A percentile compares a stretch with the other conserved stretches of the same genome.
Conservation (phyloP, 1,284 basidiomycete genomes). For the Chondrostereum purpureum region DNA sequence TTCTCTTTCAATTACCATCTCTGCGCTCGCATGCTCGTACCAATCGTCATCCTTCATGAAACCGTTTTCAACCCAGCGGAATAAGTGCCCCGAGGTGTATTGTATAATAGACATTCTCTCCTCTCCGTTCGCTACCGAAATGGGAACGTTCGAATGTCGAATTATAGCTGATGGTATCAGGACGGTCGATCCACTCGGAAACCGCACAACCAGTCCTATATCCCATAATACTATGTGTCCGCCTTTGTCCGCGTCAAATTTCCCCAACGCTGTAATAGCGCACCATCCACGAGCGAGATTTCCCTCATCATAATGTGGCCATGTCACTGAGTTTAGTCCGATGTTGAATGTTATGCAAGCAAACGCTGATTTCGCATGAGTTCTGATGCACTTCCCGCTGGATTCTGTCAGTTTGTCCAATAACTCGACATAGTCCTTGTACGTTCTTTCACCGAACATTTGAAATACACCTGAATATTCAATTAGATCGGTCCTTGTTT, state of each 20-base stretch:
- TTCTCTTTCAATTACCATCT: too few species aligned
- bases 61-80: slow-evolving; percentile 10
- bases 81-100: slow-evolving; percentile 9
- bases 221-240: too few species aligned
- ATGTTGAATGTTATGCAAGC: slow-evolving; percentile 9
- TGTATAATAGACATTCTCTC: slow-evolving; percentile 8
- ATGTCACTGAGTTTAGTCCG: background rate
- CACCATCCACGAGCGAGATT: slow-evolving; percentile 20
- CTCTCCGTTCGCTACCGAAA: background rate
- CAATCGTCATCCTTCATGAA: slow-evolving; percentile 1
- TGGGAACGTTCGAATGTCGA: slow-evolving; percentile 7
- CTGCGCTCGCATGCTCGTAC: too few species aligned
- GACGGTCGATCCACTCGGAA: too few species aligned
- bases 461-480: background rate
- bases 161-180: slow-evolving; percentile 9
- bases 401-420: background rate
- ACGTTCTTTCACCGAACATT: slow-evolving; percentile 2
- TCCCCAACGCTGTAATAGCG: slow-evolving; percentile 17
- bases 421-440: background rate
- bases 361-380: slow-evolving; percentile 7
- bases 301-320: slow-evolving; percentile 12
- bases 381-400: background rate
- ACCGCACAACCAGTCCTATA: too few species aligned
- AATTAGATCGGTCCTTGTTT: background rate
- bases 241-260: slow-evolving; percentile 15